phyloP scores from a whole-genome alignment of 2,329 filamentous ascomycete genomes.

The Talaromyces sp. region DNA sequence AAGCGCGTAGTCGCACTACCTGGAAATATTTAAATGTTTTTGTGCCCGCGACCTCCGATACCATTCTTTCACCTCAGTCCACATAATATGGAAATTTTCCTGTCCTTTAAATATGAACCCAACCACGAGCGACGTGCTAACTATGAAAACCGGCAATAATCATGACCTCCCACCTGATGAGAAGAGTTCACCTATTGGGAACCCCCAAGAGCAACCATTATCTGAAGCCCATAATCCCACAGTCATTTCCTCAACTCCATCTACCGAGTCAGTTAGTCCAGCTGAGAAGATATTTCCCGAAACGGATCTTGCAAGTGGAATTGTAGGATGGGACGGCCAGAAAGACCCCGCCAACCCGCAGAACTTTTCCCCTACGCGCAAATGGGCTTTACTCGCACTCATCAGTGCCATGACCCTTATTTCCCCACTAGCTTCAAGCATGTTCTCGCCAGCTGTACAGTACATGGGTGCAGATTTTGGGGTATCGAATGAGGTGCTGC shows the following conservation, averaged over 20 bases:
- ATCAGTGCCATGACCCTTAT: slow-evolving; percentile 28
- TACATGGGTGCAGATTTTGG: slow-evolving; percentile 59
- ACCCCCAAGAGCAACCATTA: too few relatives aligned
- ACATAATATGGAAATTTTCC: too few relatives aligned
- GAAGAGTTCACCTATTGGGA: neutral
- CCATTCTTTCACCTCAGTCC: too few relatives aligned
- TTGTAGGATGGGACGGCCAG: slow-evolving; percentile 15
- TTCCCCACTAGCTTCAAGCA: slow-evolving; percentile 47
- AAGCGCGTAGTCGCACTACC: too few relatives aligned
- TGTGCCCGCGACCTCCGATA: too few relatives aligned
- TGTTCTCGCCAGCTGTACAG: slow-evolving; percentile 64
- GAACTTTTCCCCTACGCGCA: slow-evolving; percentile 30
- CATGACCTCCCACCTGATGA: too few relatives aligned
- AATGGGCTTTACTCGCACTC: slow-evolving; percentile 30
- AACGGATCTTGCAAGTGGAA: slow-evolving; percentile 8
- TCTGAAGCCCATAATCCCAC: too few relatives aligned
- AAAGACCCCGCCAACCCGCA: slow-evolving; percentile 31
- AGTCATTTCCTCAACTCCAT: neutral
- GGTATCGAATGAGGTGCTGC: slow-evolving; percentile 40
- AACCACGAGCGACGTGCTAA: too few relatives aligned
- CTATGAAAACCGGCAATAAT: too few relatives aligned
- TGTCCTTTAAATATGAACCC: too few relatives aligned
- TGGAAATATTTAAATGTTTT: too few relatives aligned
- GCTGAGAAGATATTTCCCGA: neutral
- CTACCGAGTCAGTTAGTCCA: too few relatives aligned